phyloP scores from a whole-genome alignment of 345 rosid genomes.

The Dipteronia sinensis region DNA sequence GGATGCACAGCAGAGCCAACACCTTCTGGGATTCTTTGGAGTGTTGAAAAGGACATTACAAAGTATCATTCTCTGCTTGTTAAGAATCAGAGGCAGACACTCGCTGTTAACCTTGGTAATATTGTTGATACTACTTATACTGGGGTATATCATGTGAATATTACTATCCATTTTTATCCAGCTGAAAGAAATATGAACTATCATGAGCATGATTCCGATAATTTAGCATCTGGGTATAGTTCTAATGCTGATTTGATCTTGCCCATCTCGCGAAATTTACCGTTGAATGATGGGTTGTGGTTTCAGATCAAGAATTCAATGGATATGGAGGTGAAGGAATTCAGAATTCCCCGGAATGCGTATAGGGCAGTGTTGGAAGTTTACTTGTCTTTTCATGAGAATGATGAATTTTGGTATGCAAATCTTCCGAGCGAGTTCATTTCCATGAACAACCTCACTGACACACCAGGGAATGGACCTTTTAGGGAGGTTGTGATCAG shows the following conservation, averaged over 20 bases:
- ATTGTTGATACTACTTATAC: conserved; percentile 63
- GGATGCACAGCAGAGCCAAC: conserved; percentile 96
- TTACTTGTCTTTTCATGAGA: conserved; percentile 88
- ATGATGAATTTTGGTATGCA: conserved; percentile 86
- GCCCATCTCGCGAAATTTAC: conserved; percentile 69
- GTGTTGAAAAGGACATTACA: conserved; percentile 72
- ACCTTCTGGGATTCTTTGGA: conserved; percentile 72
- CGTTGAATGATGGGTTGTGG: conserved; percentile 85
- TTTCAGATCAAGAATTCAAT: conserved; percentile 60
- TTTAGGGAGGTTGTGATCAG: conserved; percentile 84
- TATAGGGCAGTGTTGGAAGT: conserved; percentile 90
- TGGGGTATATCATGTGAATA: conserved; percentile 75
- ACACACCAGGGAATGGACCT: conserved; percentile 72
- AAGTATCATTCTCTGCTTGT: conserved; percentile 75
- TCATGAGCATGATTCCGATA: conserved; percentile 3
- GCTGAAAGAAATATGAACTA: conserved; percentile 20
- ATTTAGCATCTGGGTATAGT: conserved; percentile 31
- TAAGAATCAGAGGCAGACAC: conserved; percentile 50
- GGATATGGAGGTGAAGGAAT: conserved; percentile 47
- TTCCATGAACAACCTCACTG: conserved; percentile 55
- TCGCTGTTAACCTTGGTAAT: conserved; percentile 75
- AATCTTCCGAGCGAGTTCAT: conserved; percentile 74
- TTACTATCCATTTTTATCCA: conserved; percentile 70
- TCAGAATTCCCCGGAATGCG: conserved; percentile 67
- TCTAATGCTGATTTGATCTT: conserved; percentile 72